A percentile compares a stretch with the other conserved stretches of the same genome.
These are phyloP conservation scores for Silene coronaria DNA, from an alignment of 179 eudicot genomes.

Conservation along the genomic window DNA sequence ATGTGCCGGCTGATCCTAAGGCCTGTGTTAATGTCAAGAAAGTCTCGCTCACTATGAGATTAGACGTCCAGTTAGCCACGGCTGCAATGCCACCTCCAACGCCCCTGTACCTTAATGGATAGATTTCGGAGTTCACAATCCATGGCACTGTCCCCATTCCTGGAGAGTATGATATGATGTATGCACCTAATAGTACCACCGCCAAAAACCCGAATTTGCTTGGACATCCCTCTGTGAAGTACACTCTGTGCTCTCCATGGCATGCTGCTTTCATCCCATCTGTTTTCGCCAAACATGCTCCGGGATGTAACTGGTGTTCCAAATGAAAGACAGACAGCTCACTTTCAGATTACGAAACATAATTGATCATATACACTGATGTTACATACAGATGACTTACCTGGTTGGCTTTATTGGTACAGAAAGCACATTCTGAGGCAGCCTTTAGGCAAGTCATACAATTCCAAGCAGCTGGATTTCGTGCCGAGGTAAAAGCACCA, in stretches of 20 bases:
- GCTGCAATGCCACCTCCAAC: slow-evolving; percentile 74
- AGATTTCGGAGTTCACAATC: slow-evolving; percentile 77
- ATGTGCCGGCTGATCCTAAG: slow-evolving; percentile 54
- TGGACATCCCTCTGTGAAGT: slow-evolving; percentile 72
- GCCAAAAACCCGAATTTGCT: slow-evolving; percentile 58
- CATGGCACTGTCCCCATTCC: slow-evolving; percentile 86
- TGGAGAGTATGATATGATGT: slow-evolving; percentile 60
- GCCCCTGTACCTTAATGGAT: slow-evolving; percentile 69
- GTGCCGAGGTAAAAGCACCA: slow-evolving; percentile 31
- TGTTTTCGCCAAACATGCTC: slow-evolving; percentile 51
- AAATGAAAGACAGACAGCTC: slow-evolving; percentile 1
- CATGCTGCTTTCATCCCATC: slow-evolving; percentile 42
- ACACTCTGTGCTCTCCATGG: slow-evolving; percentile 35
- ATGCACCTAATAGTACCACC: slow-evolving; percentile 45
- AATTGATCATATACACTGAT: not conserved
- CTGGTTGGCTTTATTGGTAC: slow-evolving; percentile 47
- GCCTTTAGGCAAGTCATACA: slow-evolving; percentile 77
- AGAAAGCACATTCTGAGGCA: slow-evolving; percentile 56
- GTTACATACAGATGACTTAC: slow-evolving; percentile 28
- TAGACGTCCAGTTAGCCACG: slow-evolving; percentile 60
- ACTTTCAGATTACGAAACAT: not conserved
- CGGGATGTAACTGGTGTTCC: slow-evolving; percentile 42
- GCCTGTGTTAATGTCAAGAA: slow-evolving; percentile 60
- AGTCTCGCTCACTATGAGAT: slow-evolving; percentile 62
- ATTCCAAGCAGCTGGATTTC: slow-evolving; percentile 44